These are phyloP conservation scores for barley (Hordeum vulgare) DNA, from an alignment of 176 grass and related monocot genomes.

Conservation along the genomic window MorexV3_pseudomolecules_assembly NC_058519.1:102271209-102271708, in stretches of 20 bases:
- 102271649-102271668: neutral
- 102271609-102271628: neutral
- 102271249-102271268: too few species aligned
- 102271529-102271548: neutral
- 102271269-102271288: too few species aligned
- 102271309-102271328: neutral
- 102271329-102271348: neutral
- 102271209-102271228: neutral
- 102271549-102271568: neutral
- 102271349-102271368: conserved; percentile 3
- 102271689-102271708: neutral
- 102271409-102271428: neutral
- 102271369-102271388: neutral
- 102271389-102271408: neutral
- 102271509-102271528: neutral
- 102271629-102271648: neutral
- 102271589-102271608: neutral
- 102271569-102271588: neutral
- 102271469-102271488: neutral
- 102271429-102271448: neutral
- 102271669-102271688: neutral
- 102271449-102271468: neutral
- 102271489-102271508: neutral
- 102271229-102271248: neutral
- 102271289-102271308: neutral